Evolutionary conservation across 176 grass and related monocot genomes (phyloP).

Genomic region (Calamus simplicifolius): DNA sequence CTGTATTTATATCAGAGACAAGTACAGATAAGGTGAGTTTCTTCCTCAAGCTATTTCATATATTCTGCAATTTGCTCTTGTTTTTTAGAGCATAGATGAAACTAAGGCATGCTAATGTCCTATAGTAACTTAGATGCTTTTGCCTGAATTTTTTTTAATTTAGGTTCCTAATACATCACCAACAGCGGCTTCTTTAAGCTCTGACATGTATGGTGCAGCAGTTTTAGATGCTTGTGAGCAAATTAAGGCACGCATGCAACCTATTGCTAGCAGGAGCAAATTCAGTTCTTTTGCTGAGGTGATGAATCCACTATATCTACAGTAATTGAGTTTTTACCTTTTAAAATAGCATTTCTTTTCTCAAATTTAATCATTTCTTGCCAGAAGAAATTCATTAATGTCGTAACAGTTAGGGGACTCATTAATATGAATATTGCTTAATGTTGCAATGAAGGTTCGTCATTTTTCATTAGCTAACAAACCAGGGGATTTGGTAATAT

Average conservation of each 20-base stretch:
- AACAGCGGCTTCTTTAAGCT: conserved; percentile 90
- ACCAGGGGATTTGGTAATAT: no score
- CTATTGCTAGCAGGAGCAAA: conserved; percentile 45
- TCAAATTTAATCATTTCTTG: no score
- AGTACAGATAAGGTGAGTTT: conserved; percentile 91
- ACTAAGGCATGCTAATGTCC: no score
- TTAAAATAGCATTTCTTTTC: no score
- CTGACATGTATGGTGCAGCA: conserved; percentile 91
- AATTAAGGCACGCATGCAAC: conserved; percentile 87
- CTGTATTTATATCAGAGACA: conserved; percentile 95
- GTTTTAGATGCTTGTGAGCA: conserved; percentile 95
- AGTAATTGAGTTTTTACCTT: no score
- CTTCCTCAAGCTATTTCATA: neutral
- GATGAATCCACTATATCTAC: neutral
- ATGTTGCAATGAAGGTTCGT: no score
- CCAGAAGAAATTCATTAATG: no score
- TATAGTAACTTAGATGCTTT: neutral
- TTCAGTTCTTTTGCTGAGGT: conserved; percentile 88
- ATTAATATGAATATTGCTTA: no score
- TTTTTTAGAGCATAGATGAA: no score
- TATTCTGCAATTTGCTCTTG: neutral
- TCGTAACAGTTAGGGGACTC: no score
- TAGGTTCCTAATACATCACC: conserved; percentile 94
- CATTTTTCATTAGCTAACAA: no score
- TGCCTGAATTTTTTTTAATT: conserved; percentile 10